Percentiles rank a stretch among this genome's conserved stretches.
Evolutionary conservation across 169 alveolate species (phyloP).

Genomic region (Plasmodium relictum): DNA sequence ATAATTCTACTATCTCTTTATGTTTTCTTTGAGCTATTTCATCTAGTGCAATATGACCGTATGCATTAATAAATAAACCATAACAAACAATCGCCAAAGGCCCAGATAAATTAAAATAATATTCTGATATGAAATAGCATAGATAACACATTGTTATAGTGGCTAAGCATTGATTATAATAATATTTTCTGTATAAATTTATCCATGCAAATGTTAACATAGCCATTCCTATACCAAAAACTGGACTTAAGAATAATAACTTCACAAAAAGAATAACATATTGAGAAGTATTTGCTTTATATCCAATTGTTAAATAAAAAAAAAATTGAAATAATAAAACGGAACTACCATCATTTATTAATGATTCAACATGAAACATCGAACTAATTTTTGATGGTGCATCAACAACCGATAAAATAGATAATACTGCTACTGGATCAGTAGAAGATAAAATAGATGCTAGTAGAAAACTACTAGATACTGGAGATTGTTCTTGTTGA

Average conservation of each 20-base stretch:
- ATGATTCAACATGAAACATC: constrained; percentile 90
- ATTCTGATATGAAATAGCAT: constrained; percentile 88
- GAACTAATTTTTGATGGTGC: constrained; percentile 89
- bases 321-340: constrained; percentile 90
- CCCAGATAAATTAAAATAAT: constrained; percentile 85
- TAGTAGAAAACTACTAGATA: constrained; percentile 86
- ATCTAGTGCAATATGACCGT: constrained; percentile 89
- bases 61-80: constrained; percentile 89
- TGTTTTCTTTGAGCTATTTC: constrained; percentile 89
- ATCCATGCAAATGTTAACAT: constrained; percentile 86
- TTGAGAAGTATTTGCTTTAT: constrained; percentile 80
- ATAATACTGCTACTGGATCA: constrained; percentile 92
- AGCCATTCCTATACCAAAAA: constrained; percentile 88
- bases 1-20: constrained; percentile 85
- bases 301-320: constrained; percentile 84
- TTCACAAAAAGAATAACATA: constrained; percentile 84
- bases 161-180: constrained; percentile 86
- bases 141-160: constrained; percentile 84
- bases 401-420: constrained; percentile 87
- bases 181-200: constrained; percentile 84
- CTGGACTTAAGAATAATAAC: constrained; percentile 87
- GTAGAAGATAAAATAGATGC: constrained; percentile 92
- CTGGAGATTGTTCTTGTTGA: constrained; percentile 71
- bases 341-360: constrained; percentile 91
- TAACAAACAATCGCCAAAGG: constrained; percentile 92